Evolutionary conservation across 2,329 filamentous ascomycete species (phyloP).

Genomic region (Colletotrichum gloeosporioides): DNA sequence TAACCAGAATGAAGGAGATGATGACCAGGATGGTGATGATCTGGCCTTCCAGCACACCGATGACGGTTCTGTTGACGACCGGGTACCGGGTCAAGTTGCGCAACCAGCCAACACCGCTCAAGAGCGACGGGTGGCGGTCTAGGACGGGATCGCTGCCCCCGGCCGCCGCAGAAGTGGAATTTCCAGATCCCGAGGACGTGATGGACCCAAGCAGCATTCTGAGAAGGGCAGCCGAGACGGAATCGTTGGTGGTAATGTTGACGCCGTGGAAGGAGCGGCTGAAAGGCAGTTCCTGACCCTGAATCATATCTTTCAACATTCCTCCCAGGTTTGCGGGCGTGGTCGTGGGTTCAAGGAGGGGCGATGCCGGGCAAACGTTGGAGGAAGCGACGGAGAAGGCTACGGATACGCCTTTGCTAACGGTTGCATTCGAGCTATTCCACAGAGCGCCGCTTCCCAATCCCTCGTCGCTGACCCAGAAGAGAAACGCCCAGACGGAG

Average conservation of each 20-base stretch:
- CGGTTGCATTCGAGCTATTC: slow-evolving; percentile 18
- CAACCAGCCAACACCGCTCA: slow-evolving; percentile 63
- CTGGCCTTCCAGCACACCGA: slow-evolving; percentile 89
- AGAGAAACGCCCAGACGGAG: slow-evolving; percentile 89
- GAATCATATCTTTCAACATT: slow-evolving; percentile 37
- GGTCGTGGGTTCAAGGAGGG: slow-evolving; percentile 35
- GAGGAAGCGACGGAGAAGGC: slow-evolving; percentile 26
- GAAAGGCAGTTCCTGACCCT: slow-evolving; percentile 30
- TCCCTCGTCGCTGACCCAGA: slow-evolving; percentile 90
- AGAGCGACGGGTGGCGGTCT: slow-evolving; percentile 45
- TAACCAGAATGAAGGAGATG: slow-evolving; percentile 93
- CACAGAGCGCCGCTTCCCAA: slow-evolving; percentile 42
- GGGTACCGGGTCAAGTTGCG: slow-evolving; percentile 71
- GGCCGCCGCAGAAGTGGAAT: not conserved
- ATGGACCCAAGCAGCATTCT: slow-evolving; percentile 31
- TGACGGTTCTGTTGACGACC: slow-evolving; percentile 76
- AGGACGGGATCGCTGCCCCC: slow-evolving; percentile 19
- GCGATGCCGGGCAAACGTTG: slow-evolving; percentile 38
- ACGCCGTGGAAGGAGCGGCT: slow-evolving; percentile 30
- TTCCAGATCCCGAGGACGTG: slow-evolving; percentile 24
- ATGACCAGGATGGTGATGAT: slow-evolving; percentile 93
- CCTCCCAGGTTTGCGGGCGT: slow-evolving; percentile 30
- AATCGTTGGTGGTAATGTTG: slow-evolving; percentile 36
- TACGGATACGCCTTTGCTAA: slow-evolving; percentile 11
- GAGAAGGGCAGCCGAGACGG: slow-evolving; percentile 36